A percentile compares a stretch with the other conserved stretches of the same genome.
Conservation (phyloP, 1,139 yeast genomes). For the Blastobotrys elegans region DNA sequence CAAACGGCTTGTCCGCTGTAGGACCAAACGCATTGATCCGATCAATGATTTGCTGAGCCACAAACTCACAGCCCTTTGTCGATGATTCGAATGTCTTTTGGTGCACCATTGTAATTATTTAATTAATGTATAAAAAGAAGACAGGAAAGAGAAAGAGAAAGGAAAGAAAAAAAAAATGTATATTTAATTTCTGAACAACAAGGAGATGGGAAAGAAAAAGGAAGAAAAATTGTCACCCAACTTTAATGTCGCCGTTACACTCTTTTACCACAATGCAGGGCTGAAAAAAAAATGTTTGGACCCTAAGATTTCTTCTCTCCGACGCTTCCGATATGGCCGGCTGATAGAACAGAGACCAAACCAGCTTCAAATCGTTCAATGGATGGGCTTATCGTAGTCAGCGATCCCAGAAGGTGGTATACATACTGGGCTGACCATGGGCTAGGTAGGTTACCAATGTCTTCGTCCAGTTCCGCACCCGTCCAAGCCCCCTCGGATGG, state of each 20-base stretch:
- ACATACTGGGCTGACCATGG: too few relatives aligned
- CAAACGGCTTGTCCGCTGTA: conserved; percentile 47
- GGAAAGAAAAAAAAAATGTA: not conserved
- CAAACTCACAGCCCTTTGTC: conserved; percentile 43
- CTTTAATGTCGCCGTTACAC: conserved; percentile 7
- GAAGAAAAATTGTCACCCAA: not conserved
- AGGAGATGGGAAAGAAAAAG: not conserved
- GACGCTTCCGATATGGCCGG: too few relatives aligned
- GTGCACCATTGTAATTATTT: not conserved
- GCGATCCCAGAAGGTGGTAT: too few relatives aligned
- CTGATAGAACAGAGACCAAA: too few relatives aligned
- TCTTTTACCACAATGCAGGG: not conserved
- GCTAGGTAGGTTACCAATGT: too few relatives aligned
- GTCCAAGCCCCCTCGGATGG: too few relatives aligned
- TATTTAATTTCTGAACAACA: too few relatives aligned
- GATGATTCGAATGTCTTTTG: conserved; percentile 20
- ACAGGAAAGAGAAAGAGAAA: not conserved
- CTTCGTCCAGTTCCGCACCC: too few relatives aligned
- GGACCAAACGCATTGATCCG: conserved; percentile 47
- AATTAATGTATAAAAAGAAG: not conserved
- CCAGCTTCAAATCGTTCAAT: too few relatives aligned
- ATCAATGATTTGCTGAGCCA: conserved; percentile 47
- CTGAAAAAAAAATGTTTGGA: not conserved
- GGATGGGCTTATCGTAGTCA: too few relatives aligned
- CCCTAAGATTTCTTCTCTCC: too few relatives aligned